These are phyloP conservation scores for Leccinum fibrillosum DNA, from an alignment of 768 basidiomycete genomes.

Conservation along the genomic window DNA sequence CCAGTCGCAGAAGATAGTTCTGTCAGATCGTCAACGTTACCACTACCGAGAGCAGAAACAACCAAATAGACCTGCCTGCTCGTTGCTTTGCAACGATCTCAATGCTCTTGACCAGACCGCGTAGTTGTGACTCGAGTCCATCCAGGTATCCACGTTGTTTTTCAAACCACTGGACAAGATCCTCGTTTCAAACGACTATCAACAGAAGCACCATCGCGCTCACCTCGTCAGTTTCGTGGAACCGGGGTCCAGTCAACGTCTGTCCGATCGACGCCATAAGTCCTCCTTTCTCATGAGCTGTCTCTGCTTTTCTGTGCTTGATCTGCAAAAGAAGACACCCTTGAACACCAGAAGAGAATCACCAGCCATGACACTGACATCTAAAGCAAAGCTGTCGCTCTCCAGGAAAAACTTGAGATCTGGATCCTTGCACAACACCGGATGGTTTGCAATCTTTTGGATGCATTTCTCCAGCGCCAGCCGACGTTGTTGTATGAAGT, in stretches of 20 bases:
- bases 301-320: conserved; percentile 80
- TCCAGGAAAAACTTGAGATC: conserved; percentile 91
- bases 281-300: conserved; percentile 75
- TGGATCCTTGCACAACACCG: conserved; percentile 81
- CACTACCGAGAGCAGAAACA: background rate
- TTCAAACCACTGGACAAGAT: conserved; percentile 80
- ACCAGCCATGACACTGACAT: conserved; percentile 52
- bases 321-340: conserved; percentile 47
- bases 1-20: conserved; percentile 67
- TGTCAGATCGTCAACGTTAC: conserved; percentile 19
- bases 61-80: conserved; percentile 44
- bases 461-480: conserved; percentile 85
- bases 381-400: conserved; percentile 85
- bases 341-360: background rate
- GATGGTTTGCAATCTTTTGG: conserved; percentile 90
- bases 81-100: conserved; percentile 84
- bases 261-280: conserved; percentile 83
- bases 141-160: conserved; percentile 82
- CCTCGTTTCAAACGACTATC: background rate
- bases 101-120: conserved; percentile 82
- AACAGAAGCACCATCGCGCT: conserved; percentile 4
- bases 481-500: conserved; percentile 86
- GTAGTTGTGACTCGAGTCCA: conserved; percentile 84
- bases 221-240: conserved; percentile 87
- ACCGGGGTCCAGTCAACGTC: conserved; percentile 72